Evolutionary conservation across 192 early-diverging fungal genomes (phyloP).

Genomic region (Linnemannia schmuckeri): DNA sequence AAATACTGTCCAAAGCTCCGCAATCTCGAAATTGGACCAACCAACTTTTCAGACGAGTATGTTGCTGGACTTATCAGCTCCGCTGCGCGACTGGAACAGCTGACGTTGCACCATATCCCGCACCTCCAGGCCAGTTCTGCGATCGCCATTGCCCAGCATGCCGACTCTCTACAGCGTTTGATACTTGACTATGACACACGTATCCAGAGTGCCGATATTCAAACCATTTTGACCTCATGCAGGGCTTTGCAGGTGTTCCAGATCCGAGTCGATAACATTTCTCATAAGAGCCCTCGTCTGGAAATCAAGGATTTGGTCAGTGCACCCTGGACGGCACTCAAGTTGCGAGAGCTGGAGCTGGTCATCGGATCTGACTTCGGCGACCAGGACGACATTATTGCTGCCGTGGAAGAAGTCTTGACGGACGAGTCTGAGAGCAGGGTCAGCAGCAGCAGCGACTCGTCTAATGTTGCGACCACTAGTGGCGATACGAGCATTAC

Average conservation of each 20-base stretch:
- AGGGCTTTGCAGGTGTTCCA: not conserved
- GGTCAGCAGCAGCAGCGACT: not conserved
- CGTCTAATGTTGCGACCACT: not conserved
- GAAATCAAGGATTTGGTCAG: slow-evolving; percentile 9
- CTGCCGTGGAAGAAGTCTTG: not conserved
- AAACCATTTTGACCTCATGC: not conserved
- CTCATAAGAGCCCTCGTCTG: not conserved
- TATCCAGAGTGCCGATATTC: slow-evolving; percentile 1
- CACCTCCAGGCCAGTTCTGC: not conserved
- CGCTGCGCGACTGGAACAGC: not conserved
- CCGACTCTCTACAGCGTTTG: not conserved
- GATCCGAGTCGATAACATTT: slow-evolving; percentile 1
- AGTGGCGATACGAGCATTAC: not conserved
- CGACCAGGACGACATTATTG: not conserved
- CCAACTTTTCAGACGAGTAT: not conserved
- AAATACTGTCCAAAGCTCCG: slow-evolving; percentile 5
- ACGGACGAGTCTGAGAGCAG: not conserved
- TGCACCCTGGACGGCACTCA: not conserved
- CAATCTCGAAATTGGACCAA: not conserved
- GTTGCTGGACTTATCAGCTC: not conserved
- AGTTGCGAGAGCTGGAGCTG: slow-evolving; percentile 2
- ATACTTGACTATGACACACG: not conserved
- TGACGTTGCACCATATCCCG: not conserved
- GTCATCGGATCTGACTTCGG: not conserved
- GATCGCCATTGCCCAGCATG: not conserved